Evolutionary conservation across 805 yeast genomes (phyloP).

Genomic region (Henningerozyma blattae): DNA sequence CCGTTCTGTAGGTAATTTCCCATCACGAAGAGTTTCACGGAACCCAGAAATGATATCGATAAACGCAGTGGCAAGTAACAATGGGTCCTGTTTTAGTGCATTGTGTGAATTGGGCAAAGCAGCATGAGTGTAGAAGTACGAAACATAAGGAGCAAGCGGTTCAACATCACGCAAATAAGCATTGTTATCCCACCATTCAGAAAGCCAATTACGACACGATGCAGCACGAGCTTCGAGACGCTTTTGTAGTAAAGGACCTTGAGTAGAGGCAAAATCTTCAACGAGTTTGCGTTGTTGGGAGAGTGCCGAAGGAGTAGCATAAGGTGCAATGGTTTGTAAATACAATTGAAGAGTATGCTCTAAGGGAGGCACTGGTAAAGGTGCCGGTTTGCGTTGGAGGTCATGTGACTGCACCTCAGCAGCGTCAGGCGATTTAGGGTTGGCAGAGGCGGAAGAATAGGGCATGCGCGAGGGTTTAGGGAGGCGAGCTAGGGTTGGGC

Average conservation of each 20-base stretch:
- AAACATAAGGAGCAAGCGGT: conserved; percentile 89
- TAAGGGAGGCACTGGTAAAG: conserved; percentile 78
- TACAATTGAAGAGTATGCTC: conserved; percentile 59
- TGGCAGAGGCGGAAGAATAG: too few species aligned
- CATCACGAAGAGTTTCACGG: conserved; percentile 51
- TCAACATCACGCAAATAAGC: conserved; percentile 86
- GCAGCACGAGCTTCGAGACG: conserved; percentile 46
- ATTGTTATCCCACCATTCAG: conserved; percentile 86
- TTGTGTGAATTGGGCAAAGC: conserved; percentile 35
- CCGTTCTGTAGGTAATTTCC: conserved; percentile 68
- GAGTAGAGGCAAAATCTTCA: conserved; percentile 56
- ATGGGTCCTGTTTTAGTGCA: conserved; percentile 46
- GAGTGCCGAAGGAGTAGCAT: conserved; percentile 37
- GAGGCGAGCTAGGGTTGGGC: too few species aligned
- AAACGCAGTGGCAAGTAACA: conserved; percentile 66
- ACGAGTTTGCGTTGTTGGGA: conserved; percentile 42
- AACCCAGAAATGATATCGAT: conserved; percentile 57
- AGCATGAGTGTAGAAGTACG: conserved; percentile 79
- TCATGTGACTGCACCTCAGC: too few species aligned
- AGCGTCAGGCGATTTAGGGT: too few species aligned
- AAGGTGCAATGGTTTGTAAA: conserved; percentile 63
- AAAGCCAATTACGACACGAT: conserved; percentile 56
- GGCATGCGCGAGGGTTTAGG: too few species aligned
- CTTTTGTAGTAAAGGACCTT: conserved; percentile 56
- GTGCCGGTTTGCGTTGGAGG: conserved; percentile 69